Conservation (phyloP, 2,329 filamentous ascomycete species). For the Calonectria naviculata region DNA sequence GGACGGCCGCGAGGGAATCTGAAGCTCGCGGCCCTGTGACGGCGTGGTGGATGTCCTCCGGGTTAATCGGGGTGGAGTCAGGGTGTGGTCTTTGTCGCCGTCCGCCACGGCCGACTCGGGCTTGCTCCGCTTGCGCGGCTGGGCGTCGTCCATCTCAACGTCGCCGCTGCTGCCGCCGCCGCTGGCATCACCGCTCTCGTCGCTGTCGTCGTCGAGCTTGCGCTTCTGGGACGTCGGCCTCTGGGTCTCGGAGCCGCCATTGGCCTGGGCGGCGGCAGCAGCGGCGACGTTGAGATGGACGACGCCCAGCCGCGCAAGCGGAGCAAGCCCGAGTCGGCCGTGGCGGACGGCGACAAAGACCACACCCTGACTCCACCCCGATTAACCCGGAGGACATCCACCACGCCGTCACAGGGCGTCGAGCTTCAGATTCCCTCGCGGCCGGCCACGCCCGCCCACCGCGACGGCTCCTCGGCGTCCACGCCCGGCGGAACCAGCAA, state of each 20-base stretch:
- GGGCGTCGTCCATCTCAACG: slow-evolving; percentile 47
- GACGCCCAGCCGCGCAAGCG: slow-evolving; percentile 56
- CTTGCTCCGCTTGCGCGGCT: slow-evolving; percentile 59
- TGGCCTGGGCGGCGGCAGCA: slow-evolving; percentile 24
- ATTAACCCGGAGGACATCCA: slow-evolving; percentile 59
- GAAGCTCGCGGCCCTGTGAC: slow-evolving; percentile 67
- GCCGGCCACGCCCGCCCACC: slow-evolving; percentile 67
- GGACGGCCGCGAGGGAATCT: slow-evolving; percentile 74
- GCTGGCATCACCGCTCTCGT: no score
- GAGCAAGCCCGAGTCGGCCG: slow-evolving; percentile 50
- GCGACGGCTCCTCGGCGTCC: slow-evolving; percentile 54
- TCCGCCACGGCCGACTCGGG: slow-evolving; percentile 43
- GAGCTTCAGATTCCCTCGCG: slow-evolving; percentile 73
- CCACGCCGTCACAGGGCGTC: slow-evolving; percentile 64
- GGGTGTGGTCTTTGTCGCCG: slow-evolving; percentile 34
- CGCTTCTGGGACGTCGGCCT: no score
- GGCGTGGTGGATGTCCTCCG: slow-evolving; percentile 64
- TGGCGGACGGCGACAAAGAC: slow-evolving; percentile 31
- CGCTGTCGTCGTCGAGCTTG: no score
- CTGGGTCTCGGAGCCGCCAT: no score
- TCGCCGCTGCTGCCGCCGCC: slow-evolving; percentile 43
- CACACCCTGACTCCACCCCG: slow-evolving; percentile 53
- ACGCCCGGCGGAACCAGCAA: slow-evolving; percentile 45
- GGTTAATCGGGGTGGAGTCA: slow-evolving; percentile 55
- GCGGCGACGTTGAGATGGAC: slow-evolving; percentile 49